A percentile compares a stretch with the other conserved stretches of the same genome.
phyloP scores from a whole-genome alignment of 352 stramenopile genomes.

The Vaucheria bursata region DNA sequence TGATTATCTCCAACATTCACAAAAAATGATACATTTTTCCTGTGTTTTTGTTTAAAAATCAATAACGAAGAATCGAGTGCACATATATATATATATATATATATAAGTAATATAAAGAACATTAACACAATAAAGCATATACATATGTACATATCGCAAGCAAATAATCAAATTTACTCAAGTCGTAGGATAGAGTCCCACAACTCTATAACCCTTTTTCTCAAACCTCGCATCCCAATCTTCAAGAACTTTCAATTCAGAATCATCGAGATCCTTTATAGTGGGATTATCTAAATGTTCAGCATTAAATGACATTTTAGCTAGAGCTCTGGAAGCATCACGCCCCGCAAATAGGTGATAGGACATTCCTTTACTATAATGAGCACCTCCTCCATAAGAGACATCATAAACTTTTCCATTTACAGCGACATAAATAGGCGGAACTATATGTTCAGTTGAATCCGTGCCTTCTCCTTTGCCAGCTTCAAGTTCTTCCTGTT shows the following conservation, averaged over 20 bases:
- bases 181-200: constrained; percentile 58
- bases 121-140: too few species aligned
- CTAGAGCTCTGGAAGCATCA: constrained; percentile 82
- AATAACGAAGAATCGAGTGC: too few species aligned
- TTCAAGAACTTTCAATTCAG: constrained; percentile 79
- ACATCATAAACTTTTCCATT: constrained; percentile 94
- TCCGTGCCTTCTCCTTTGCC: constrained; percentile 38
- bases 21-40: too few species aligned
- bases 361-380: constrained; percentile 83
- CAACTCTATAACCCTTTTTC: constrained; percentile 82
- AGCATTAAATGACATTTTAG: constrained; percentile 89
- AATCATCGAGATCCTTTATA: constrained; percentile 77
- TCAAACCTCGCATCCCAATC: constrained; percentile 94
- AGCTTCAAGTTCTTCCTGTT: not conserved
- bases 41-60: too few species aligned
- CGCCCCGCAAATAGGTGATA: constrained; percentile 94
- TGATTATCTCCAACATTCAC: too few species aligned
- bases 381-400: constrained; percentile 78
- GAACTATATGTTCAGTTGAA: constrained; percentile 59
- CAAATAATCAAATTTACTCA: not conserved
- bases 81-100: too few species aligned
- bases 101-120: too few species aligned
- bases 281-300: constrained; percentile 78
- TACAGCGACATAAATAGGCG: constrained; percentile 80
- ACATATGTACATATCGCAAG: too few species aligned